phyloP scores from a whole-genome alignment of 768 basidiomycete genomes.

The Hericium erinaceus region DNA sequence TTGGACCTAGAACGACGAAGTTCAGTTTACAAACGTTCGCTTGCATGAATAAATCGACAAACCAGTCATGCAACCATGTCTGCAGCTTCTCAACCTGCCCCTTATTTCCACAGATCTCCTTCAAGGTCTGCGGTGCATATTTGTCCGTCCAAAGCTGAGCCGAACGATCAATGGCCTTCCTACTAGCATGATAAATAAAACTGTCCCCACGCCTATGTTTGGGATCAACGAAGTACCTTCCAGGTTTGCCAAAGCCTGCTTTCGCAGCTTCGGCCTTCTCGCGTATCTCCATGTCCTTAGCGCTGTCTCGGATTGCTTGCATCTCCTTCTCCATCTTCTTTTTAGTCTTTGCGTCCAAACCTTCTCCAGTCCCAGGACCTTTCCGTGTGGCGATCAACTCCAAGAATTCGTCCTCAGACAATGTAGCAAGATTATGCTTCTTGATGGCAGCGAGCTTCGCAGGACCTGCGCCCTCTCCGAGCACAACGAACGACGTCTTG shows the following conservation, averaged over 20 bases:
- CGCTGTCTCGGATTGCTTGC: constrained; percentile 60
- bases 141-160: constrained; percentile 90
- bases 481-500: constrained; percentile 81
- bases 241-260: constrained; percentile 9
- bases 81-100: constrained; percentile 81
- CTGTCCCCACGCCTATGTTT: neutral
- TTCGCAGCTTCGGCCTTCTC: constrained; percentile 36
- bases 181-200: constrained; percentile 11
- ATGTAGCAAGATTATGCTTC: constrained; percentile 64
- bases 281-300: constrained; percentile 68
- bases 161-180: constrained; percentile 32
- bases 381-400: constrained; percentile 69
- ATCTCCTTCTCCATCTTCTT: constrained; percentile 79
- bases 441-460: constrained; percentile 82
- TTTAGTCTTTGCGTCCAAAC: constrained; percentile 67
- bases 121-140: constrained; percentile 82
- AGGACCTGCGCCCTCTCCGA: constrained; percentile 83
- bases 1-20: constrained; percentile 44
- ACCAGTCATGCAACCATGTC: constrained; percentile 87
- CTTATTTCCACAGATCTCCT: constrained; percentile 96
- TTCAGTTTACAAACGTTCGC: neutral
- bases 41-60: constrained; percentile 13
- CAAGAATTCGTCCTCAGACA: constrained; percentile 85
- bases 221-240: constrained; percentile 12
- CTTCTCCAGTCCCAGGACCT: constrained; percentile 30